Evolutionary conservation across 225 moss, liverwort and hornwort genomes (phyloP).

Genomic region (Neckera pumila): DNA sequence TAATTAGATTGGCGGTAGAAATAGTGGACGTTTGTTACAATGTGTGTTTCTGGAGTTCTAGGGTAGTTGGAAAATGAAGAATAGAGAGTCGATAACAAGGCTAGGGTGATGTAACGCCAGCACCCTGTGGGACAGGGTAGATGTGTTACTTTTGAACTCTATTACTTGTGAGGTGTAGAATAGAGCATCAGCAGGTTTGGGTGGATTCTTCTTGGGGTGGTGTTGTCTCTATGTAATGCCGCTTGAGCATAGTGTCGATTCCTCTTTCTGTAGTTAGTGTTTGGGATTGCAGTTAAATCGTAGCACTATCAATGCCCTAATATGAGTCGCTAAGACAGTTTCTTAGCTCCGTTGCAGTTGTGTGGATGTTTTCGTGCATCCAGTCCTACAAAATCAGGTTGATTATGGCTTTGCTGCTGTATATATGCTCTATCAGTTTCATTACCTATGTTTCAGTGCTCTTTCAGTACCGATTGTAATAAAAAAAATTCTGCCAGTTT

Average conservation of each 20-base stretch:
- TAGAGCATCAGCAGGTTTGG: not conserved
- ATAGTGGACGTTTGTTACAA: not conserved
- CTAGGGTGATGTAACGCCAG: not conserved
- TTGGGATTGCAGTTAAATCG: not conserved
- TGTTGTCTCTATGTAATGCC: not conserved
- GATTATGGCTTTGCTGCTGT: not conserved
- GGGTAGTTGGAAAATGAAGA: not conserved
- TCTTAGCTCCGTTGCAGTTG: not conserved
- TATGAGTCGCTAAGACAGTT: not conserved
- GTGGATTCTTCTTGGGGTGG: not conserved
- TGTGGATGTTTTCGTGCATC: not conserved
- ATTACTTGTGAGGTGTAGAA: not conserved
- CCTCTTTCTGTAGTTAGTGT: not conserved
- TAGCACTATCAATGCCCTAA: not conserved
- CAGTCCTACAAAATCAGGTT: not conserved
- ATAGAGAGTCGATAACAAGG: not conserved
- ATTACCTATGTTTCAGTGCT: not conserved
- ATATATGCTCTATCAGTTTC: not conserved
- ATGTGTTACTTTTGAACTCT: not conserved
- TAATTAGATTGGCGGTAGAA: not conserved
- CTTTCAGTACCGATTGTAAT: not conserved
- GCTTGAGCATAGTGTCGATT: not conserved
- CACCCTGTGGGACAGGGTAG: not conserved
- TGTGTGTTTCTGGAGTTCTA: not conserved
- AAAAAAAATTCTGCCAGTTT: not conserved